Conservation (phyloP, 1,284 basidiomycete genomes). For the Fomes fomentarius region DNA sequence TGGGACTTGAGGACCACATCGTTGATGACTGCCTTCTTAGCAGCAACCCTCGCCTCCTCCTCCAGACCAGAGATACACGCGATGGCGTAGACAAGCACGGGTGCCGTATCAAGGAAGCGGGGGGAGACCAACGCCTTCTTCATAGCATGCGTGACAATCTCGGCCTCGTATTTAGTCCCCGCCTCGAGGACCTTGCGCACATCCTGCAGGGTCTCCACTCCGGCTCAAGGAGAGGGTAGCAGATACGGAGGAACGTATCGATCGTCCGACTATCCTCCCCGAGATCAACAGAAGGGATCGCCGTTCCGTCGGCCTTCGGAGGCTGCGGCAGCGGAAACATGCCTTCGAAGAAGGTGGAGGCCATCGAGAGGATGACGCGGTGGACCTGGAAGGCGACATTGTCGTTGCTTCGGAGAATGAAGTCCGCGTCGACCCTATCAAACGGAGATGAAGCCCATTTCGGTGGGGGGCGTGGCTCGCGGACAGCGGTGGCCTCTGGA, state of each 20-base stretch:
- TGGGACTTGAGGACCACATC: not conserved
- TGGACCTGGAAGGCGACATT: conserved; percentile 39
- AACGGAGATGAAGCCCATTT: too few species aligned
- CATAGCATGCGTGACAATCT: not conserved
- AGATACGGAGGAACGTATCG: conserved; percentile 18
- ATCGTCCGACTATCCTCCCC: conserved; percentile 16
- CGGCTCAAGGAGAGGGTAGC: conserved; percentile 24
- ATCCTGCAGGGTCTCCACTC: not conserved
- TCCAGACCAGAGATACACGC: not conserved
- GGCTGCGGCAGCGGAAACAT: conserved; percentile 41
- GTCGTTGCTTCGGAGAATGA: too few species aligned
- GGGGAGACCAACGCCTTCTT: not conserved
- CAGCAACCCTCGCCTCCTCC: conserved; percentile 8
- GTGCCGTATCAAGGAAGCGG: too few species aligned
- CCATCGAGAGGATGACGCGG: conserved; percentile 41
- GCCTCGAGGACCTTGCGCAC: conserved; percentile 8
- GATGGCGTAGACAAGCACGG: not conserved
- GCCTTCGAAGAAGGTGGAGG: conserved; percentile 42
- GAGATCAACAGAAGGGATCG: conserved; percentile 1
- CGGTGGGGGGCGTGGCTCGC: too few species aligned
- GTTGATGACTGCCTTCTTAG: conserved; percentile 1
- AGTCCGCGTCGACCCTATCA: too few species aligned
- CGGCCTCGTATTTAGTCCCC: conserved; percentile 18
- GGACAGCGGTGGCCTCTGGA: too few species aligned
- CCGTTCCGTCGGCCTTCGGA: not conserved